Conservation (phyloP, 148 eudicot species). For the Polygonum maritimum region DNA sequence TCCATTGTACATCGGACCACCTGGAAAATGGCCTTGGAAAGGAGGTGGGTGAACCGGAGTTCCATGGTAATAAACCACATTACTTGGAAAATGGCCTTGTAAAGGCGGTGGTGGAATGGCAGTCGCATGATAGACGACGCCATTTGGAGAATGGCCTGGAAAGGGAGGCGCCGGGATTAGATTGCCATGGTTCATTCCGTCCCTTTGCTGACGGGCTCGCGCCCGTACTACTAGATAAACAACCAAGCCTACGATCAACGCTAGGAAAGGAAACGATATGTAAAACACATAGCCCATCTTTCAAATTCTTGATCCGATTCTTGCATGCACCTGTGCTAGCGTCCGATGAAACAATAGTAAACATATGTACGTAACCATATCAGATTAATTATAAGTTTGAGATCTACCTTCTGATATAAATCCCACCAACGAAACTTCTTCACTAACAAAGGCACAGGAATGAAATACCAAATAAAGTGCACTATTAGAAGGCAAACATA, state of each 20-base stretch:
- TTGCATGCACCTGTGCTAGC: background rate
- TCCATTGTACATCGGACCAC: background rate
- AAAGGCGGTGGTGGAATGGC: background rate
- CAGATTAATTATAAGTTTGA: too few species aligned
- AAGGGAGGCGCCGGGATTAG: background rate
- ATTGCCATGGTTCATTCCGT: background rate
- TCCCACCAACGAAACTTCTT: too few species aligned
- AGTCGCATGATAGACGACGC: background rate
- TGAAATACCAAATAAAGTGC: too few species aligned
- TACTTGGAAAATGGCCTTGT: background rate
- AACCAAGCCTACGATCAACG: background rate
- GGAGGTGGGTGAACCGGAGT: background rate
- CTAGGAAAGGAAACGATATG: background rate
- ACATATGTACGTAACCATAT: too few species aligned
- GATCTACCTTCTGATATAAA: too few species aligned
- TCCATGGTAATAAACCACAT: background rate
- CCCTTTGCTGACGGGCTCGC: background rate
- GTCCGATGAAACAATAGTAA: too few species aligned
- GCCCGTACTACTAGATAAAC: background rate
- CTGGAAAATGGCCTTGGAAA: background rate
- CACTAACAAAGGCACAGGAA: too few species aligned
- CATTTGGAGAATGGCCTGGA: background rate
- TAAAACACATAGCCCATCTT: background rate
- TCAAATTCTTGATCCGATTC: background rate
- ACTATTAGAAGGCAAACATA: too few species aligned